A percentile compares a stretch with the other conserved stretches of the same genome.
Conservation (phyloP, 2,329 filamentous ascomycete genomes). For the Akanthomyces dipterigenus region DNA sequence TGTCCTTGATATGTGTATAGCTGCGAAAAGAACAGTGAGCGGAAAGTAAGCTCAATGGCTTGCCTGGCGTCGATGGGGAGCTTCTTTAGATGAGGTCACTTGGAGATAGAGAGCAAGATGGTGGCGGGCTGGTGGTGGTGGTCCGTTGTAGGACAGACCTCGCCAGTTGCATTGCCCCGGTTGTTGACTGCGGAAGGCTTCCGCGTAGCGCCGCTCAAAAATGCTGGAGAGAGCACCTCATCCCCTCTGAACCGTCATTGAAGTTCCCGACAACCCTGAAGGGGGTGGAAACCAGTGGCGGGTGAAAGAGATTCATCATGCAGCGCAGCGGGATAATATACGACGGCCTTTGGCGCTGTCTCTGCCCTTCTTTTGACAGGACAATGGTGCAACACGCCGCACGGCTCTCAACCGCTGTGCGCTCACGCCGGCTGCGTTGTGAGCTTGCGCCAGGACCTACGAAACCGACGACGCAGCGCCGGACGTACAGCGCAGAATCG, state of each 20-base stretch:
- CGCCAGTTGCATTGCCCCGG: constrained; percentile 25
- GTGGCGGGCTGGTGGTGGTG: background rate
- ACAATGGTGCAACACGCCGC: constrained; percentile 18
- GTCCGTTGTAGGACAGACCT: constrained; percentile 14
- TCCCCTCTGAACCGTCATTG: background rate
- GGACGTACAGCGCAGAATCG: background rate
- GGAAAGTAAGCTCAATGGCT: background rate
- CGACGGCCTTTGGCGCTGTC: constrained; percentile 58
- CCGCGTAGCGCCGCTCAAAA: background rate
- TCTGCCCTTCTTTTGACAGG: constrained; percentile 51
- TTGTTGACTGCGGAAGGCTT: constrained; percentile 13
- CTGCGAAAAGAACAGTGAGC: background rate
- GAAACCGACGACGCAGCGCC: background rate
- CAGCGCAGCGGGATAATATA: constrained; percentile 28
- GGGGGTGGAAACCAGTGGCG: background rate
- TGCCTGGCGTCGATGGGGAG: background rate
- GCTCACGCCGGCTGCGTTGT: constrained; percentile 1
- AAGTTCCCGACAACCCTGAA: background rate
- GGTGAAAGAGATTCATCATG: constrained; percentile 18
- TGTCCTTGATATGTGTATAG: background rate
- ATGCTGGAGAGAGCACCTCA: background rate
- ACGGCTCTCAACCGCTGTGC: constrained; percentile 23
- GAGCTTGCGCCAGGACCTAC: constrained; percentile 14
- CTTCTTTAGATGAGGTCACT: constrained; percentile 1
- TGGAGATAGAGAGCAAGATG: background rate